Evolutionary conservation across 2,329 filamentous ascomycete species (phyloP), one percentile per base, ranked within the genome.

Genomic region (Diaporthe caulivora): DNA sequence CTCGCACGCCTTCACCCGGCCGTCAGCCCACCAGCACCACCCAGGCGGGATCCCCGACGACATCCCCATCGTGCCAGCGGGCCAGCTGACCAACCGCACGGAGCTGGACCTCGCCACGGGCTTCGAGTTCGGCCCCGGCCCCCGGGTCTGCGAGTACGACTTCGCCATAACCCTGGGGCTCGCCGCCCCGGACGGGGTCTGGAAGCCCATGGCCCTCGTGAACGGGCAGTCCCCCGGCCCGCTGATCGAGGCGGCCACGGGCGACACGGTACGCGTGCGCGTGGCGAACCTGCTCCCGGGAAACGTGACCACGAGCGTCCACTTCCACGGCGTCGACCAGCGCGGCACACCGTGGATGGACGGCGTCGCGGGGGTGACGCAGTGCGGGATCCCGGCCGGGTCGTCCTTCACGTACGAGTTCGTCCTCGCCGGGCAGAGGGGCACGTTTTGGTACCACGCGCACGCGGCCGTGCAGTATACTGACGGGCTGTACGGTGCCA

Each of bases 271-370:
- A 51, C 78, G 82, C 2, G 81, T 87, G 18, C 77, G 77, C 4
- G 84, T 87, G 7, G 78, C 81, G 67, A 87, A 87, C 77, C 76
- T 76, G 11, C 80, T 86, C 77, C 40, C 75, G 18, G 77, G 80
- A 42, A 78, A 81, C 49, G 76, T 75, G 62, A 82, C 79, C 70
- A 90, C 92, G 2, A 87, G 87, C 60, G 84, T 94, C 18, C 92
- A 94, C 78, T 94, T 91, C 83, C 92, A 94, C 78, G 92, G 92
- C 24, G 84, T 94, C 75, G 90, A 89, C 77, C 91, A 93, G 81
- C 88, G 88, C 75, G 88, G 89, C 47, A 89, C 89, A 0, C 90
- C 86, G 26, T 87, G 89, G 75, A 92, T 93, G 90, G 92, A 94
- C 77, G 92, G 92, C 3, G 87, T 91, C 2, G 82, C 86, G 0